Evolutionary conservation across 75 land plant species (phyloP), one percentile per base, ranked within the genome.

Genomic region (Cupressus sempervirens): DNA sequence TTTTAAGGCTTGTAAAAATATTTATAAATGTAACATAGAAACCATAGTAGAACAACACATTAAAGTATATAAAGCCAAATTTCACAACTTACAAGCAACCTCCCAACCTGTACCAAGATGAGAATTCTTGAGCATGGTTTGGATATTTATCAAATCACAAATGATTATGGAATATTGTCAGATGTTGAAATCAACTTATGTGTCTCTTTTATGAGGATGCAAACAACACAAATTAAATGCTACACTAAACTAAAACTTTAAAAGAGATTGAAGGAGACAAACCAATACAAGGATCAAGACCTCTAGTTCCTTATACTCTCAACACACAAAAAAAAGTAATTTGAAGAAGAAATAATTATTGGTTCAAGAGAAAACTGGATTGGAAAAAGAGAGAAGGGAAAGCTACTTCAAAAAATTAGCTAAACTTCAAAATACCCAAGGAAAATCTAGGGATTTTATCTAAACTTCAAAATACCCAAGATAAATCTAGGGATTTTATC

Each of bases 361-460:
- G 89, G 94, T 90, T 94, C 93, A 84, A 96, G 96, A 41, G 32
- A 94, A 12, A 98, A 95, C 34, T 91, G 94, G 84, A 92, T 92
- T 53, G 95, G 93, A 23, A 93, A 89, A 65, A 93, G 98, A 95
- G 92, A 93, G 43, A 96, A 97, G 81, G 98, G 96, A 10, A 84
- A 86, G 70, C 83, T 97, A 23, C 80, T 95, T 65, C 89, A 90
- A 72, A 97, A 92, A 8, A 93, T n/a, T 93, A 88, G 99, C 98
- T 23, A 97, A 95, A 79, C 83, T 97, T 76, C 95, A 94, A 88
- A 88, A 92, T 85, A 94, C 92, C 48, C 91, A 89, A 84, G 91
- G 90, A 1, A 91, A 87, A 29, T 72, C 94, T 40, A 91, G 89
- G 83, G 85, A 89, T 76, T 96, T 94, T 12, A 85, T 94, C 30